These are phyloP conservation scores for Trichosporon sp. DNA, from an alignment of 1,284 basidiomycete genomes.

Conservation along the genomic window DNA sequence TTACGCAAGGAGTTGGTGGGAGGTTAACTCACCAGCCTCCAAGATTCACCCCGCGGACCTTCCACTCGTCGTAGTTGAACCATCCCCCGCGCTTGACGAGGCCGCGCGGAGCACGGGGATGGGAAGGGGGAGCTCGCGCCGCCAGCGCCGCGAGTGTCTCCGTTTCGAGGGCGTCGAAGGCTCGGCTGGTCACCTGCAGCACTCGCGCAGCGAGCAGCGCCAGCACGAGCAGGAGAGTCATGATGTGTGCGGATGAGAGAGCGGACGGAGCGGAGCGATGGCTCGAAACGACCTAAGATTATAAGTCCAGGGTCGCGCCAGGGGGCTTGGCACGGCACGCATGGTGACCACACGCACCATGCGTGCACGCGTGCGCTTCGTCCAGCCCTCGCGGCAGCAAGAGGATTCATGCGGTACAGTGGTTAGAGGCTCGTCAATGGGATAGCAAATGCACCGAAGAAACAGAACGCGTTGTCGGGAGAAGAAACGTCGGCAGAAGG, in stretches of 20 bases:
- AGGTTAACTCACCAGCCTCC: constrained; percentile 52
- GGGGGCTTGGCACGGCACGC: not conserved
- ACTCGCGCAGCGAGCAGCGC: not conserved
- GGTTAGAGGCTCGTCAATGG: too few species aligned
- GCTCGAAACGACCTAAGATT: not conserved
- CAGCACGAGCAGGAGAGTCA: not conserved
- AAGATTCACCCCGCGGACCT: constrained; percentile 54
- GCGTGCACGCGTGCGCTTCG: too few species aligned
- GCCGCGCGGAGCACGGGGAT: too few species aligned
- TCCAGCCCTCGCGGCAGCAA: too few species aligned
- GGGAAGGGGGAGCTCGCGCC: not conserved
- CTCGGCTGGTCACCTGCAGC: not conserved
- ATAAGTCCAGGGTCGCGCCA: constrained; percentile 2
- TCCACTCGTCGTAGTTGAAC: constrained; percentile 46
- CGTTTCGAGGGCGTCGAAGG: not conserved
- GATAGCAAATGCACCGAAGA: too few species aligned
- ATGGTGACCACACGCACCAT: too few species aligned
- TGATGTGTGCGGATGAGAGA: not conserved
- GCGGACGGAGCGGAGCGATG: not conserved
- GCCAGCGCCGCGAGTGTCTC: not conserved
- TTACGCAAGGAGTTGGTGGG: not conserved
- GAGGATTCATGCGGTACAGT: too few species aligned
- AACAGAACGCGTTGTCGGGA: too few species aligned
- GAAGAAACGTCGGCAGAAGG: too few species aligned
- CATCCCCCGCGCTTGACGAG: not conserved